Base-by-base conservation (phyloP, 129 eudicot species). In the Erigeron canadensis region DNA sequence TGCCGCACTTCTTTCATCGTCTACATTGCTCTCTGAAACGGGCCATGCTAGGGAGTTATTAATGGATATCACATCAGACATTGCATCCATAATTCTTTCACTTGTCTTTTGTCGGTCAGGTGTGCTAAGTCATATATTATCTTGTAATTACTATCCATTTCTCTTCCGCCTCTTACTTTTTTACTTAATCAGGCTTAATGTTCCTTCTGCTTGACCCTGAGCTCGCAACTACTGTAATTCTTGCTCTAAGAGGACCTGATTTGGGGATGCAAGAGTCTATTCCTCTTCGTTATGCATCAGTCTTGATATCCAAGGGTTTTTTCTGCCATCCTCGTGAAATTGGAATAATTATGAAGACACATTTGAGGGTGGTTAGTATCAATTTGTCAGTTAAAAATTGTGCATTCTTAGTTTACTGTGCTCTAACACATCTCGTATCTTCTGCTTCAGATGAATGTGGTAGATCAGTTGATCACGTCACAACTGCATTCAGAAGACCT, bases 61-160 rank as follows among this genome's bases (percentile, higher is more conserved):
- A 60, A 76, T 86, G 82, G 99, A 90, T 65, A 83, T 90, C 66
- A 82, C 86, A 37, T 82, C 89, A 10, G 74, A 82, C 71, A 82
- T 95, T 68, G 86, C 84, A 77, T 84, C 96, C 44, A 84, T 85
- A 48, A 61, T 90, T 62, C 89, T 95, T 54, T 90, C 91, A 57
- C 96, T 90, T 70, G 93, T 88, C 60, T 88, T 69, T 78, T 84
- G 84, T 75, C 99, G 89, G 72, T 77, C 99, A 95, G 99, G 99
- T 95, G 70, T 67, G 65, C 54, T 67, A 62, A 45, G 42, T 74
- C 15, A 64, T 68, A 42, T 43, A 21, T 65, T 51, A 48, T 63
- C 54, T 42, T 13, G 46, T 47, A 59, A 51, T 22, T 48, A 68
- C 55, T 34, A 63, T 16, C 16, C 34, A 28, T 28, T 28, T 53